These are phyloP conservation scores for Circinella minor DNA, from an alignment of 371 early-diverging fungal genomes.

Conservation along the genomic window DNA sequence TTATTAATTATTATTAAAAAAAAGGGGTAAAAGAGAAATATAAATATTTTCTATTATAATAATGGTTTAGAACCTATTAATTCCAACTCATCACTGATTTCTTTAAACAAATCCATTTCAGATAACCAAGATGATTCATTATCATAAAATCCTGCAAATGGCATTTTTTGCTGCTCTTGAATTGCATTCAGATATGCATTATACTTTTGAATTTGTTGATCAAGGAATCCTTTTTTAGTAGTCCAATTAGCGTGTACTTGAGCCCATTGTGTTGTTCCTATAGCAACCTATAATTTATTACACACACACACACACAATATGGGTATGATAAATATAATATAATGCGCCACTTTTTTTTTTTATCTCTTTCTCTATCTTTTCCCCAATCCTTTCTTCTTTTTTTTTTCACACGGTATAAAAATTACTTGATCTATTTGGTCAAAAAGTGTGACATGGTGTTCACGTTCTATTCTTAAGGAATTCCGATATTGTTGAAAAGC, in stretches of 20 bases:
- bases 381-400: no score
- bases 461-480: constrained; percentile 11
- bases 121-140: background rate
- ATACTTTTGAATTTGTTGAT: constrained; percentile 9
- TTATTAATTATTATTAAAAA: no score
- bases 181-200: constrained; percentile 6
- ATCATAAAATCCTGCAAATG: background rate
- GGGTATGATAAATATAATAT: no score
- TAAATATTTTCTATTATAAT: background rate
- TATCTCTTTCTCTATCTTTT: background rate
- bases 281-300: background rate
- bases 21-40: no score
- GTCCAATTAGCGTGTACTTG: constrained; percentile 18
- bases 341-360: background rate
- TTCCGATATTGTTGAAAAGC: constrained; percentile 10
- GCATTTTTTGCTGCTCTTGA: background rate
- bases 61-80: background rate
- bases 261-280: constrained; percentile 6
- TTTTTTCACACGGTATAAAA: background rate
- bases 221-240: constrained; percentile 13
- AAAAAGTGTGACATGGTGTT: constrained; percentile 9
- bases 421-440: constrained; percentile 4
- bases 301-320: no score
- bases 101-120: constrained; percentile 34
- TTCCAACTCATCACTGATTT: constrained; percentile 41